Percentiles rank a stretch among this genome's conserved stretches.
phyloP scores from a whole-genome alignment of 208 protist genomes.

The Kentomonas sorsogonicus region DNA sequence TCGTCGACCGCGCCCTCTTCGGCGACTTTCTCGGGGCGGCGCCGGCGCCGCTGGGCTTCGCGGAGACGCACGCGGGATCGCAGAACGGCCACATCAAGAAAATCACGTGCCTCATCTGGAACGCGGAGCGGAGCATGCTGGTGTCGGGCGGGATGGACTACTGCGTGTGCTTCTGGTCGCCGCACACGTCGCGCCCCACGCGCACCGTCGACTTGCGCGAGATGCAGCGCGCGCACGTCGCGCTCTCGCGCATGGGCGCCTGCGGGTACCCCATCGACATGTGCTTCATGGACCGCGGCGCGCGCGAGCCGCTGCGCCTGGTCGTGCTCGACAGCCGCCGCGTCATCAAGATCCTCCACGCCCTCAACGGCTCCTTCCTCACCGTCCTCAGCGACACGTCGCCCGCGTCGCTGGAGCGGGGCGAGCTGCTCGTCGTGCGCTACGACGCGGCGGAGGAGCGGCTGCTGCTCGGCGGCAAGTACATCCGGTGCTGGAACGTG shows the following conservation, averaged over 20 bases:
- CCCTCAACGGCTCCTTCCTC: conserved; percentile 35
- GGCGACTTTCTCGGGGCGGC: background rate
- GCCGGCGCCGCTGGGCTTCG: background rate
- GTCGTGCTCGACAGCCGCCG: conserved; percentile 73
- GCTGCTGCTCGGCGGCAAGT: conserved; percentile 63
- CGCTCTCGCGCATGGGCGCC: conserved; percentile 18
- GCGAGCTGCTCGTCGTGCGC: conserved; percentile 54
- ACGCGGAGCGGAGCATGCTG: conserved; percentile 36
- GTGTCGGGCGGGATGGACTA: conserved; percentile 72
- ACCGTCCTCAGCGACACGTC: conserved; percentile 38
- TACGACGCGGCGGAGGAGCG: conserved; percentile 64
- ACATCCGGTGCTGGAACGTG: conserved; percentile 66
- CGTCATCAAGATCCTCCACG: conserved; percentile 68
- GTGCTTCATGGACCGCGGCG: conserved; percentile 48
- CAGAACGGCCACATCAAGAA: conserved; percentile 47
- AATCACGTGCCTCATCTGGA: conserved; percentile 66
- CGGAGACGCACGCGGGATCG: no score
- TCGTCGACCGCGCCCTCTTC: background rate
- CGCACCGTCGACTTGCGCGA: conserved; percentile 52
- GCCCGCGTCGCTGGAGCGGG: conserved; percentile 31
- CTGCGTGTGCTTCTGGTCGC: conserved; percentile 62
- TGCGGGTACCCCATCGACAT: conserved; percentile 73
- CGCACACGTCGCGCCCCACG: conserved; percentile 39
- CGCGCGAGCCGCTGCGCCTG: conserved; percentile 36
- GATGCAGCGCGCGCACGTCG: conserved; percentile 17